Conservation (phyloP, 1,284 basidiomycete genomes). For the Pseudozyma pruni region DNA sequence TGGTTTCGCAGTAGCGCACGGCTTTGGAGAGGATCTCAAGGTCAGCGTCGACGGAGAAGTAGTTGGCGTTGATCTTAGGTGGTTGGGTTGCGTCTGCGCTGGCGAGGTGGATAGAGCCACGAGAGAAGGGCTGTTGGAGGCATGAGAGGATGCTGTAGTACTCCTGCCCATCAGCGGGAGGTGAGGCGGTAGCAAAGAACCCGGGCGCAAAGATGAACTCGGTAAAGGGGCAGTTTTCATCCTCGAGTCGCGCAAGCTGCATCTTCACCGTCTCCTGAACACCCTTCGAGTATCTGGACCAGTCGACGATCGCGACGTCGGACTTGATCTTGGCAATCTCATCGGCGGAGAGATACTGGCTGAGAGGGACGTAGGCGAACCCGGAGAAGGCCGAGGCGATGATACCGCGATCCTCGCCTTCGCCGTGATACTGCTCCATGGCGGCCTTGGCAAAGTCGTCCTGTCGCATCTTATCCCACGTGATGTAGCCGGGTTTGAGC, state of each 20-base stretch:
- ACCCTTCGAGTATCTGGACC: constrained; percentile 40
- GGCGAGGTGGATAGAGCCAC: constrained; percentile 52
- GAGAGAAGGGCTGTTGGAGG: constrained; percentile 53
- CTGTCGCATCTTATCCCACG: constrained; percentile 58
- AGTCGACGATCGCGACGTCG: constrained; percentile 34
- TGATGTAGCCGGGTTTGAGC: constrained; percentile 50
- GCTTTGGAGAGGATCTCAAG: constrained; percentile 52
- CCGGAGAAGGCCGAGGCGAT: constrained; percentile 53
- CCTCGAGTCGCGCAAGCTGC: constrained; percentile 45
- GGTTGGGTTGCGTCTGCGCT: constrained; percentile 21
- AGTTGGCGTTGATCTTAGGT: constrained; percentile 53
- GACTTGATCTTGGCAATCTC: constrained; percentile 45
- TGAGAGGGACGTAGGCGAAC: constrained; percentile 51
- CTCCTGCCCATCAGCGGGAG: constrained; percentile 42
- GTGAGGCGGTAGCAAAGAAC: constrained; percentile 48
- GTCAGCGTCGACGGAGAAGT: constrained; percentile 55
- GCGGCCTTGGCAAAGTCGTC: constrained; percentile 53
- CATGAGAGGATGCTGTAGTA: constrained; percentile 57
- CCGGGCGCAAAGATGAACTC: constrained; percentile 61
- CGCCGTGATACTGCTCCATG: constrained; percentile 51
- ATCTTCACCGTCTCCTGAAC: constrained; percentile 47
- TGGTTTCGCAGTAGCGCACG: constrained; percentile 50
- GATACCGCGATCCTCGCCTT: constrained; percentile 52
- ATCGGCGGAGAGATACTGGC: constrained; percentile 41
- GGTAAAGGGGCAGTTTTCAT: constrained; percentile 44